A percentile compares a stretch with the other conserved stretches of the same genome.
phyloP scores from a whole-genome alignment of 441 rosid genomes.

The Bruguiera hainesii region DNA sequence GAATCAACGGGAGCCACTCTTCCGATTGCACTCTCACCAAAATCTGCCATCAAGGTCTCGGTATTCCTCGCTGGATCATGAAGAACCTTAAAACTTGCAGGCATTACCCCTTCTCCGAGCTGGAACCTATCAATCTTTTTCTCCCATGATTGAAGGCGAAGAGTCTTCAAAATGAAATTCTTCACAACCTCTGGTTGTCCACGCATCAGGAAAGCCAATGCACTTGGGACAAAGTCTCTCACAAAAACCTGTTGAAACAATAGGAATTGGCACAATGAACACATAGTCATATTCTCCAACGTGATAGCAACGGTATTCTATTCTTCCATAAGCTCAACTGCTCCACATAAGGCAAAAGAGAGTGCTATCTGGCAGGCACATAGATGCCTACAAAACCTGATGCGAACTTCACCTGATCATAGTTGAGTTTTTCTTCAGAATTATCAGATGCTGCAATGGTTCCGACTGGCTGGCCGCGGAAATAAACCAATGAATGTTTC shows the following conservation, averaged over 20 bases:
- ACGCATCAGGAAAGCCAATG: slow-evolving; percentile 82
- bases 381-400: background rate
- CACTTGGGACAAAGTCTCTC: slow-evolving; percentile 93
- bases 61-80: slow-evolving; percentile 77
- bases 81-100: slow-evolving; percentile 89
- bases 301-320: too few relatives aligned
- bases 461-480: slow-evolving; percentile 85
- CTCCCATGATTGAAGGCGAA: slow-evolving; percentile 93
- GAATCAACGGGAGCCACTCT: slow-evolving; percentile 97
- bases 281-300: background rate
- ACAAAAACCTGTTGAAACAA: slow-evolving; percentile 60
- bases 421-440: slow-evolving; percentile 75
- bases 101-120: slow-evolving; percentile 97
- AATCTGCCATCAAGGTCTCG: slow-evolving; percentile 85
- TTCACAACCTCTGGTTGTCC: slow-evolving; percentile 82
- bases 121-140: slow-evolving; percentile 92
- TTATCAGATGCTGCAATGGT: slow-evolving; percentile 84
- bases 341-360: background rate
- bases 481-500: slow-evolving; percentile 61
- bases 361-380: background rate
- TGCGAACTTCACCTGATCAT: slow-evolving; percentile 67
- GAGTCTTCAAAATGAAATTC: slow-evolving; percentile 82
- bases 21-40: slow-evolving; percentile 95
- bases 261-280: background rate
- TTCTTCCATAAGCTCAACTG: too few relatives aligned